Evolutionary conservation across 305 asterid species (phyloP), one percentile per base, ranked within the genome.

Genomic region (Plantago coronopus): DNA sequence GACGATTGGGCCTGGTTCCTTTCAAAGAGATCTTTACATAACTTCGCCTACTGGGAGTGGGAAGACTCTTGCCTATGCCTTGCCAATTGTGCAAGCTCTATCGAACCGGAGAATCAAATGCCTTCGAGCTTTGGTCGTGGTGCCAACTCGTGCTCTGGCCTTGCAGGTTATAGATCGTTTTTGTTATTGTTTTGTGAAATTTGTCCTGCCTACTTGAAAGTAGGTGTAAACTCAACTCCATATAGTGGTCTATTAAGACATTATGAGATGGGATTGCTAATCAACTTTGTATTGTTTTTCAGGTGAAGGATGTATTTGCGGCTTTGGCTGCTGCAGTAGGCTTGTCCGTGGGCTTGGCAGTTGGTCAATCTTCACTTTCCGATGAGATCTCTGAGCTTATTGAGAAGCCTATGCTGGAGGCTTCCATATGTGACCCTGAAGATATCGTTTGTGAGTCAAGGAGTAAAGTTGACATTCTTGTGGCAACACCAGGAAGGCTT

Each of bases 11-110:
- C 97, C 97, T 48, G 96, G 96, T 63, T 88, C 80, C 27, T 91
- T 85, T 31, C 83, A 77, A 61, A 78, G 98, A 45, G 98, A 91
- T 59, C 77, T 91, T 61, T 91, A 96, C 72, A 76, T 88, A 68
- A 86, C 83, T 67, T 84, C 96, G 17, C 96, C 95, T 5, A 91
- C 98, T 5, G 98, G 98, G 54, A 88, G 95, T 47, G 98, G 98
- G 49, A 91, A 91, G 75, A 91, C 96, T 43, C 75, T 91, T 69
- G 88, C 96, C 47, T 91, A 86, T 73, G 95, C 93, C 63, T 74
- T 91, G 57, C 98, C 98, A 16, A 88, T 91, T 53, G 80, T 88
- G 78, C 98, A 91, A 70, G 74, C 45, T 72, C 72, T 91, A 44
- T 86, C 93, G 10, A 78, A 78, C 38, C 89, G 95, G 47, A 63